A percentile compares a stretch with the other conserved stretches of the same genome.
Evolutionary conservation across 495 filamentous ascomycete species (phyloP).

Genomic region (Hamigera avellanea): DNA sequence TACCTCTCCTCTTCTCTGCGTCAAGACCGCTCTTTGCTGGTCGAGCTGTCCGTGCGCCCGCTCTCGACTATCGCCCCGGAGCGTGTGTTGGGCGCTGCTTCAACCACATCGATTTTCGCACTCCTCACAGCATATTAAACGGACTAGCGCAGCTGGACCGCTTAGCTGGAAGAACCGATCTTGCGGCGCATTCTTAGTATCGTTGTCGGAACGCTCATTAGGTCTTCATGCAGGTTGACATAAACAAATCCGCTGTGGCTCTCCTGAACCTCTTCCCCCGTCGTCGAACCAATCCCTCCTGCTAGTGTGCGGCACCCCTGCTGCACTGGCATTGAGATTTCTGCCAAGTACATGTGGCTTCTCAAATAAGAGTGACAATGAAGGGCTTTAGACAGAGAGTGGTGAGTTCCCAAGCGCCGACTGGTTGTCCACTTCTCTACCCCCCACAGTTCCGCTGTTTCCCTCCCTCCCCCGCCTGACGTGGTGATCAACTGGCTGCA

Average conservation of each 20-base stretch:
- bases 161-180: too few relatives aligned
- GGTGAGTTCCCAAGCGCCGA: slow-evolving; percentile 46
- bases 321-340: slow-evolving; percentile 27
- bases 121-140: too few relatives aligned
- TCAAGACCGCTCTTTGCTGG: not conserved
- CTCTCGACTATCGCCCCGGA: too few relatives aligned
- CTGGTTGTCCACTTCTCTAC: slow-evolving; percentile 1
- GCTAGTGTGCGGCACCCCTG: slow-evolving; percentile 28
- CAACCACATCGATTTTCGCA: too few relatives aligned
- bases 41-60: too few relatives aligned
- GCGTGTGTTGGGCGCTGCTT: too few relatives aligned
- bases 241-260: slow-evolving; percentile 21
- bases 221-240: slow-evolving; percentile 19
- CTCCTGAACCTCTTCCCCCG: slow-evolving; percentile 12
- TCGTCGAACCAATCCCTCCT: slow-evolving; percentile 17
- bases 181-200: slow-evolving; percentile 2
- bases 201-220: slow-evolving; percentile 18
- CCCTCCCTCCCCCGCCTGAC: slow-evolving; percentile 6
- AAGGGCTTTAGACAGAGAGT: slow-evolving; percentile 97
- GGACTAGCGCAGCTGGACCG: too few relatives aligned
- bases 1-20: slow-evolving; percentile 1
- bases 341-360: slow-evolving; percentile 29
- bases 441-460: slow-evolving; percentile 10
- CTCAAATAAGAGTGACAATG: slow-evolving; percentile 50
- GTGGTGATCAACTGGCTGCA: not conserved